Conservation (phyloP, 805 yeast genomes). For the Candida krabiensis region DNA sequence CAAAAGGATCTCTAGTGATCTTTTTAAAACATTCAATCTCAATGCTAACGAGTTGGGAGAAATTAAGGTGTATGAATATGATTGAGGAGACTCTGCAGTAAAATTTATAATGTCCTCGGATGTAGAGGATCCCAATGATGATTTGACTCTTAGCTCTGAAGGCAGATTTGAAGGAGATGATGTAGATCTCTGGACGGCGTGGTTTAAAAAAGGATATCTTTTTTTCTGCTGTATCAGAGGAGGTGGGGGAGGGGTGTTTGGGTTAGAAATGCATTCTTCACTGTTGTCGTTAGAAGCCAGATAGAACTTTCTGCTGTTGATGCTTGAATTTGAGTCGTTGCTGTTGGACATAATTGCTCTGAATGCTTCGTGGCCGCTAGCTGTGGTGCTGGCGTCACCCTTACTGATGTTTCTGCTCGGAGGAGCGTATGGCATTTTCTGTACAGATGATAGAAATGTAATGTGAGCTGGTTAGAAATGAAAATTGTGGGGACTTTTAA, state of each 20-base stretch:
- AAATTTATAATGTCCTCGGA: constrained; percentile 53
- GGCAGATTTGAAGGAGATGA: background rate
- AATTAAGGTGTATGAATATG: constrained; percentile 80
- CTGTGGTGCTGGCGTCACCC: background rate
- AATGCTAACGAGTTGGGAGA: constrained; percentile 80
- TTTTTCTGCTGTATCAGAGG: constrained; percentile 5
- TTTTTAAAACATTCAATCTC: constrained; percentile 67
- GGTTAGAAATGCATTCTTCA: constrained; percentile 8
- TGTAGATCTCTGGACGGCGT: background rate
- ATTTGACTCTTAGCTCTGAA: background rate
- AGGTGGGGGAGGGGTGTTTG: constrained; percentile 1
- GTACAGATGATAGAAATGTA: too few species aligned
- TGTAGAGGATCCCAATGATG: constrained; percentile 1
- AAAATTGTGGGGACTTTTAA: too few species aligned
- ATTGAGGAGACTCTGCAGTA: constrained; percentile 78
- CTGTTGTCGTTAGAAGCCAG: constrained; percentile 12
- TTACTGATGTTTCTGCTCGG: constrained; percentile 17
- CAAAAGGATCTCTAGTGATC: constrained; percentile 72
- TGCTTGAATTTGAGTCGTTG: constrained; percentile 10
- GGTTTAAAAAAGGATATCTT: constrained; percentile 6
- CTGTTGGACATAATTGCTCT: constrained; percentile 10
- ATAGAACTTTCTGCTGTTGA: constrained; percentile 13
- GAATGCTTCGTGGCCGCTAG: constrained; percentile 14
- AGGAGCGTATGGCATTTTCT: constrained; percentile 29
- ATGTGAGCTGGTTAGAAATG: too few species aligned